phyloP scores from a whole-genome alignment of 139 green algal genomes.

The Medakamo hakoo region DNA sequence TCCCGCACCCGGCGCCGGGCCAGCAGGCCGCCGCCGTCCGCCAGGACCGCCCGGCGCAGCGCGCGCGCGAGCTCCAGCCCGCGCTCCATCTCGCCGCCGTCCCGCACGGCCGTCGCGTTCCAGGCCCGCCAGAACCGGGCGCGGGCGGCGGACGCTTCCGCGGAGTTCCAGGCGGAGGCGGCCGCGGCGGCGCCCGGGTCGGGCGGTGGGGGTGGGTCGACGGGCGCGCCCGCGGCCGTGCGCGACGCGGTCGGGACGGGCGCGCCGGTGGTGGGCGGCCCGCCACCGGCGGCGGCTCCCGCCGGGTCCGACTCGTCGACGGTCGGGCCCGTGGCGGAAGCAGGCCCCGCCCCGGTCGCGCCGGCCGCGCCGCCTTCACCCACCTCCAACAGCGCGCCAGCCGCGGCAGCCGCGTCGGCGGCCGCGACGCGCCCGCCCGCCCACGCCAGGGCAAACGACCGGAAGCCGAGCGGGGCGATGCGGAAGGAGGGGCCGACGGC shows the following conservation, averaged over 20 bases:
- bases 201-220: not conserved
- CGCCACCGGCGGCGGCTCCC: too few relatives aligned
- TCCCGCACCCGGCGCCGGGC: not conserved
- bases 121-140: not conserved
- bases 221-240: too few relatives aligned
- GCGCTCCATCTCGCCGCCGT: not conserved
- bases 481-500: not conserved
- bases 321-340: too few relatives aligned
- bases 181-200: too few relatives aligned
- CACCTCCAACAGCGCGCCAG: not conserved
- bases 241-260: too few relatives aligned
- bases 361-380: too few relatives aligned
- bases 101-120: not conserved
- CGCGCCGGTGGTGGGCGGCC: too few relatives aligned
- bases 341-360: too few relatives aligned
- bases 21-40: not conserved
- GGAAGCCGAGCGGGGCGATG: not conserved
- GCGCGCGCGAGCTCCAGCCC: not conserved
- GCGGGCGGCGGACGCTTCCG: too few relatives aligned
- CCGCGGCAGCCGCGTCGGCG: not conserved
- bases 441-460: not conserved
- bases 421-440: not conserved
- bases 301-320: too few relatives aligned
- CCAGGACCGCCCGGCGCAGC: not conserved
- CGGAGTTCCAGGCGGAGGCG: too few relatives aligned